A percentile compares a stretch with the other conserved stretches of the same genome.
These are phyloP conservation scores for Pichia nanzhaoensis DNA, from an alignment of 805 yeast species.

Conservation along the genomic window DNA sequence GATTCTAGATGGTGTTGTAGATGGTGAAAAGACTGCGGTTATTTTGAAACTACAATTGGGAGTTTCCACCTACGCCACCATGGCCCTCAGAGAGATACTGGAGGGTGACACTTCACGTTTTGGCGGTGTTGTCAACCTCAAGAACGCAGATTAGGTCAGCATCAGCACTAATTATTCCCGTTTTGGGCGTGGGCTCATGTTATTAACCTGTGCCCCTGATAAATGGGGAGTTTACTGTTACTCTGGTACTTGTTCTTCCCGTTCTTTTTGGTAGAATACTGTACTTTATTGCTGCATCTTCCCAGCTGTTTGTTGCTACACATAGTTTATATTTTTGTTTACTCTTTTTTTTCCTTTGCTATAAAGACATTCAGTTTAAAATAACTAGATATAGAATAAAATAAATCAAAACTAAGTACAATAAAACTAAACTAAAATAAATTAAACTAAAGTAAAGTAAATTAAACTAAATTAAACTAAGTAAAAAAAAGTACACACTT, in stretches of 20 bases:
- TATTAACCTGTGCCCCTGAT: too few species aligned
- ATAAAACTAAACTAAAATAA: too few species aligned
- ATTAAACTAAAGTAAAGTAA: neutral
- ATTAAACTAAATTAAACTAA: too few species aligned
- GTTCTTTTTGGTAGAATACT: too few species aligned
- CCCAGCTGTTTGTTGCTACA: too few species aligned
- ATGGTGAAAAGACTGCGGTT: slow-evolving; percentile 56
- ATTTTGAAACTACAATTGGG: slow-evolving; percentile 72
- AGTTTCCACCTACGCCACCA: slow-evolving; percentile 90
- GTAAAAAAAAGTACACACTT: too few species aligned
- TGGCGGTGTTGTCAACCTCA: slow-evolving; percentile 22
- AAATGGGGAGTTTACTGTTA: too few species aligned
- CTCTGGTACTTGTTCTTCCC: too few species aligned
- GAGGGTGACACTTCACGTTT: slow-evolving; percentile 51
- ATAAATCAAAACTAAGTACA: neutral
- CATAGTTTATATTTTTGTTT: too few species aligned
- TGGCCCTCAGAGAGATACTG: slow-evolving; percentile 92
- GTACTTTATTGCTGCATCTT: too few species aligned
- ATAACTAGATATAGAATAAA: neutral
- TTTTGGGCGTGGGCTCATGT: neutral
- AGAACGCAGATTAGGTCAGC: slow-evolving; percentile 5
- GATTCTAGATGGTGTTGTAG: slow-evolving; percentile 28
- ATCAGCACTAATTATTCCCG: neutral
- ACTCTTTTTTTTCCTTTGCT: too few species aligned
- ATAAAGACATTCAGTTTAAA: neutral